These are phyloP conservation scores for Scytalidium lignicola DNA, from an alignment of 2,329 filamentous ascomycete species.

Conservation along the genomic window DNA sequence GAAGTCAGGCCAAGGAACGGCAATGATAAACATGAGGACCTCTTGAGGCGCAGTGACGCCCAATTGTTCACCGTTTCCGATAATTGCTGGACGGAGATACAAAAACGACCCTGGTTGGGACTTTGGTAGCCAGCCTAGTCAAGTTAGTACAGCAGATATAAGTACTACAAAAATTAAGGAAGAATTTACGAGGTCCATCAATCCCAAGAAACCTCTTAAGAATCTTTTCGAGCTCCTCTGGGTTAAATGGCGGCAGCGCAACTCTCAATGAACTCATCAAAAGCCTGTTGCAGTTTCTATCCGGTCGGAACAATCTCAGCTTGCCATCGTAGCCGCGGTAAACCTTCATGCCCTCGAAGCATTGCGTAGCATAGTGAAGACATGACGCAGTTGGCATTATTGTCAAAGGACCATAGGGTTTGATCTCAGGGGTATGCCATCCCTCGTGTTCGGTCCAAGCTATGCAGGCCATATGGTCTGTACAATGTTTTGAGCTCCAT, in stretches of 20 bases:
- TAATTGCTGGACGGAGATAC: conserved; percentile 83
- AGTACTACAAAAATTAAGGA: neutral
- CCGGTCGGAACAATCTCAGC: conserved; percentile 58
- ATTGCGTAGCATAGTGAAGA: conserved; percentile 84
- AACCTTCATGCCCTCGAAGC: conserved; percentile 73
- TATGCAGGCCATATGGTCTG: conserved; percentile 81
- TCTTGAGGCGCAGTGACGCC: conserved; percentile 74
- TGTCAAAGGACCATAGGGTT: conserved; percentile 70
- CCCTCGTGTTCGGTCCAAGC: conserved; percentile 61
- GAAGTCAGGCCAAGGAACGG: conserved; percentile 47
- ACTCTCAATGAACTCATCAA: conserved; percentile 59
- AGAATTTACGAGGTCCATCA: conserved; percentile 49
- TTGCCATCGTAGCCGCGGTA: conserved; percentile 68
- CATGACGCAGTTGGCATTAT: conserved; percentile 77
- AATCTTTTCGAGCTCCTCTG: conserved; percentile 67
- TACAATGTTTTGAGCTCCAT: conserved; percentile 37
- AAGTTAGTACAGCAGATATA: neutral
- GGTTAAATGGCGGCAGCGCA: conserved; percentile 68
- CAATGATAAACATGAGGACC: conserved; percentile 81
- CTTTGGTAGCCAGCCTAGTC: conserved; percentile 67
- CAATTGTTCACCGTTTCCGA: conserved; percentile 74
- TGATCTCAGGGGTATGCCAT: conserved; percentile 69
- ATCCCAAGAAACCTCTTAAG: conserved; percentile 65
- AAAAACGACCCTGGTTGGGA: conserved; percentile 65
- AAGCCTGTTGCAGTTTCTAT: conserved; percentile 44